phyloP scores from a whole-genome alignment of 2,329 filamentous ascomycete species.

The Coleophoma eucalyptorum region DNA sequence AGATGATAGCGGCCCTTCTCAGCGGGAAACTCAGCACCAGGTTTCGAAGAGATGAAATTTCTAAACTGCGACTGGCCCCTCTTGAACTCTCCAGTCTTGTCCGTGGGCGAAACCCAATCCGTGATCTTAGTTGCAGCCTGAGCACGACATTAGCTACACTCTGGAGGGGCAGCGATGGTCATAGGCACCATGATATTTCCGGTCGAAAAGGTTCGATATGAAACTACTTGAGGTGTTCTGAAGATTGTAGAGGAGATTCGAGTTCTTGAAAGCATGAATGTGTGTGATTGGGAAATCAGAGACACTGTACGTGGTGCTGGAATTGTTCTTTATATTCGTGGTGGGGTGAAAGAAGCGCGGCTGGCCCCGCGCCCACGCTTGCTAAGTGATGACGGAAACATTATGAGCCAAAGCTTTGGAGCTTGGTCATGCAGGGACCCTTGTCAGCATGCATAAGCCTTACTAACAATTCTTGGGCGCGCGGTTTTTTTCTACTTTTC shows the following conservation, averaged over 20 bases:
- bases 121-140: slow-evolving; percentile 55
- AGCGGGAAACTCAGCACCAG: slow-evolving; percentile 61
- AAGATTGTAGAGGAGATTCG: too few species aligned
- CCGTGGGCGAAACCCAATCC: slow-evolving; percentile 75
- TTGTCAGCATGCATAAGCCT: slow-evolving; percentile 1
- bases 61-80: slow-evolving; percentile 81
- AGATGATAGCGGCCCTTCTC: slow-evolving; percentile 93
- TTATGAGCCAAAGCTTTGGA: background rate
- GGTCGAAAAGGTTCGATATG: too few species aligned
- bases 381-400: slow-evolving; percentile 2
- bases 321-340: slow-evolving; percentile 5
- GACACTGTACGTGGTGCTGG: slow-evolving; percentile 4
- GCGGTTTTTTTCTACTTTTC: background rate
- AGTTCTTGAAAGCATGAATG: slow-evolving; percentile 8
- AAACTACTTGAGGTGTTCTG: too few species aligned
- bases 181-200: too few species aligned
- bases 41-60: slow-evolving; percentile 56
- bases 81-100: slow-evolving; percentile 89
- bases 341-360: slow-evolving; percentile 5
- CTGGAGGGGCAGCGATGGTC: background rate
- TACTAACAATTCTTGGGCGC: background rate
- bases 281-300: background rate
- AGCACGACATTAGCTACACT: slow-evolving; percentile 6
- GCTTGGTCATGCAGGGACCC: background rate
- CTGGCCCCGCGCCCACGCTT: background rate